Evolutionary conservation across 2,329 filamentous ascomycete species (phyloP).

Genomic region (Alternaria novae-zelandiae): DNA sequence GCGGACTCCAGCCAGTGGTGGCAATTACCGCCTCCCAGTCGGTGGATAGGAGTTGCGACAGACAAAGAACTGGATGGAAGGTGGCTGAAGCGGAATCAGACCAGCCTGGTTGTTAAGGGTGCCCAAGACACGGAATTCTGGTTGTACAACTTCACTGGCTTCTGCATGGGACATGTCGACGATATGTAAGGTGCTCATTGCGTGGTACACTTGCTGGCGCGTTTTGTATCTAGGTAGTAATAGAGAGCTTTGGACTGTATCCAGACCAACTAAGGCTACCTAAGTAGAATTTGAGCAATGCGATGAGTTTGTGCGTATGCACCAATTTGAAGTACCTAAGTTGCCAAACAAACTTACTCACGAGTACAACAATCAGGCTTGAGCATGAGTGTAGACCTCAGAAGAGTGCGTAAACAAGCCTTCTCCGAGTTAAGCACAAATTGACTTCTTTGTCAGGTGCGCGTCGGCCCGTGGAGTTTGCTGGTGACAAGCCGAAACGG

Average conservation of each 20-base stretch:
- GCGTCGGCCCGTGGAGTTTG: background rate
- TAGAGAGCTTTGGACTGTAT: background rate
- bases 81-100: background rate
- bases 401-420: background rate
- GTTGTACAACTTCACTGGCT: background rate
- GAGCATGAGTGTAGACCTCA: background rate
- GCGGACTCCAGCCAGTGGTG: background rate
- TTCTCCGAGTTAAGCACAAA: background rate
- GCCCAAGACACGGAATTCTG: background rate
- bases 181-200: background rate
- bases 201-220: background rate
- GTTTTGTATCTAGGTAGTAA: background rate
- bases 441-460: background rate
- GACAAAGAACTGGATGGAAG: background rate
- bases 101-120: background rate
- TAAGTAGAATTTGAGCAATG: background rate
- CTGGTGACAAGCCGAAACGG: background rate
- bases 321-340: background rate
- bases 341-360: background rate
- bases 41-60: background rate
- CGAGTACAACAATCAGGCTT: background rate
- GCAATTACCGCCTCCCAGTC: background rate
- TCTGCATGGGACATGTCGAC: background rate
- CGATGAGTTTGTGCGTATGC: background rate
- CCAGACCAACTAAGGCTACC: background rate